phyloP scores from a whole-genome alignment of 106 monocot species.

The Dendrobium huoshanense region DNA sequence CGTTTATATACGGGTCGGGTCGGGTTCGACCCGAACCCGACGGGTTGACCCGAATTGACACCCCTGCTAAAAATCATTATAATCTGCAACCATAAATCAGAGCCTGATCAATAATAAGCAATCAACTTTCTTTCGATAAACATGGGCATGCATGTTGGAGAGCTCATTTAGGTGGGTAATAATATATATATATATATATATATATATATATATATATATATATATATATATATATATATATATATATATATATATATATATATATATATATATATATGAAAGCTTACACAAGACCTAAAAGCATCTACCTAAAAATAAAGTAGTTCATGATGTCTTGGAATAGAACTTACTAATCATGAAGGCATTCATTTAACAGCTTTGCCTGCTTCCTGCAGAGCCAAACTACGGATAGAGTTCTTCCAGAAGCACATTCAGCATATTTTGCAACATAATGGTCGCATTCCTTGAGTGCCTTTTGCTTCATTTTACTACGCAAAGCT shows the following conservation, averaged over 20 bases:
- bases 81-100: background rate
- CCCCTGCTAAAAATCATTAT: too few relatives aligned
- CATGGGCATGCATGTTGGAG: too few relatives aligned
- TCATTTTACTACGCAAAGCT: constrained; percentile 98
- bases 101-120: background rate
- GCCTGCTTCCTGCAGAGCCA: constrained; percentile 84
- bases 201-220: too few relatives aligned
- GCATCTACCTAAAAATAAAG: background rate
- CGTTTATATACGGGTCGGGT: too few relatives aligned
- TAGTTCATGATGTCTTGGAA: background rate
- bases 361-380: constrained; percentile 81
- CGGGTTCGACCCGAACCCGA: too few relatives aligned
- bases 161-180: too few relatives aligned
- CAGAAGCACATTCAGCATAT: constrained; percentile 85
- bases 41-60: too few relatives aligned
- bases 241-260: background rate
- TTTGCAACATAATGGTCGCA: constrained; percentile 54
- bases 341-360: constrained; percentile 74
- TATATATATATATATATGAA: too few relatives aligned
- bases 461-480: constrained; percentile 79
- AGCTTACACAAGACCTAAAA: background rate
- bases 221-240: too few relatives aligned
- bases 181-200: too few relatives aligned
- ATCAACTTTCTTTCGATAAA: background rate
- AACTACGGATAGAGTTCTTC: constrained; percentile 79